phyloP scores from a whole-genome alignment of 306 rosid genomes.

The Sicyos baderoa region DNA sequence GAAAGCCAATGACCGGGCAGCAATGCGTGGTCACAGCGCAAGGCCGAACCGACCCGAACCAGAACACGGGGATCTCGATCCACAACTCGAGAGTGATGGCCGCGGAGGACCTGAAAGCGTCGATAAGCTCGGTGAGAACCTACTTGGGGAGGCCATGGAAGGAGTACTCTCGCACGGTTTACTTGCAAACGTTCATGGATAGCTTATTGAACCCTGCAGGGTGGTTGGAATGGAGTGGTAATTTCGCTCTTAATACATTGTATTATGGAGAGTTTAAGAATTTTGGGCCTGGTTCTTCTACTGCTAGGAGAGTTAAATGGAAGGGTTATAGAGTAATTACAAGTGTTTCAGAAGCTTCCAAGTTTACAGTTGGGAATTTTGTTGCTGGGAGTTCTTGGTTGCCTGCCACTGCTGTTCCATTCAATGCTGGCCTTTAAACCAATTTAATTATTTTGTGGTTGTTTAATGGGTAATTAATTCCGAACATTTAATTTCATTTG shows the following conservation, averaged over 20 bases:
- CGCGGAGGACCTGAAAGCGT: background rate
- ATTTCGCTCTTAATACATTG: slow-evolving; percentile 7
- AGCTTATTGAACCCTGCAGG: slow-evolving; percentile 14
- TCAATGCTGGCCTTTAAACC: slow-evolving; percentile 11
- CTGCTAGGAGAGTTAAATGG: slow-evolving; percentile 20
- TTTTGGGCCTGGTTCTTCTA: slow-evolving; percentile 20
- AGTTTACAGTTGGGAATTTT: slow-evolving; percentile 13
- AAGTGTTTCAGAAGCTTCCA: background rate
- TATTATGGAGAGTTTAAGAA: slow-evolving; percentile 26
- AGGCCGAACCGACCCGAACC: slow-evolving; percentile 16
- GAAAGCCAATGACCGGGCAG: background rate
- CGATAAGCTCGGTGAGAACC: background rate
- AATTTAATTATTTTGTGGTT: background rate
- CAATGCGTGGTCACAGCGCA: slow-evolving; percentile 17
- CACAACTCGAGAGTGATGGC: slow-evolving; percentile 19
- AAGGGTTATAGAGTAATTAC: slow-evolving; percentile 22
- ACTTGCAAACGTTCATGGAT: slow-evolving; percentile 14
- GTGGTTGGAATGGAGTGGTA: slow-evolving; percentile 21
- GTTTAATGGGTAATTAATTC: background rate
- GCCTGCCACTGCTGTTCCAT: slow-evolving; percentile 16
- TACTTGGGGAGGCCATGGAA: slow-evolving; percentile 28
- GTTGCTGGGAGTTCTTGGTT: slow-evolving; percentile 20
- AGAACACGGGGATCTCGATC: slow-evolving; percentile 22
- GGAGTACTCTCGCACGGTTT: slow-evolving; percentile 21
- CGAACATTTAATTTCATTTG: too few species aligned